phyloP scores from a whole-genome alignment of 768 basidiomycete species.

The Pluteus cervinus region DNA sequence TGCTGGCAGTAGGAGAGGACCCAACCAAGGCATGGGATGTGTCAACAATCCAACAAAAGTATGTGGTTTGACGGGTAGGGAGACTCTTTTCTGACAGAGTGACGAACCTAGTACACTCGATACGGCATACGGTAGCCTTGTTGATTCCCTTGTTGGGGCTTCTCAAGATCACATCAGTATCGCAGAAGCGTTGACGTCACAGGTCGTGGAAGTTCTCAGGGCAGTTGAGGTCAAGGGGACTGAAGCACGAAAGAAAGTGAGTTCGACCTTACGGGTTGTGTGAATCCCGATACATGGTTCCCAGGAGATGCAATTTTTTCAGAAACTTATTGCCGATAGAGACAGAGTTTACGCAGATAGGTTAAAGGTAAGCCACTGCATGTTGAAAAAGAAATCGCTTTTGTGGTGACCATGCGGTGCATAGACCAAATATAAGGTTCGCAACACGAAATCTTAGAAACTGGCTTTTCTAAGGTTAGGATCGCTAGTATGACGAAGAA shows the following conservation, averaged over 20 bases:
- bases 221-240: conserved; percentile 57
- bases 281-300: conserved; percentile 1
- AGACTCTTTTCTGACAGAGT: conserved; percentile 9
- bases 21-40: conserved; percentile 61
- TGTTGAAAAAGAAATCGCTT: conserved; percentile 1
- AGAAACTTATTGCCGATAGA: conserved; percentile 63
- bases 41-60: conserved; percentile 52
- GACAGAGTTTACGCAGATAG: conserved; percentile 66
- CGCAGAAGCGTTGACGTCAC: conserved; percentile 52
- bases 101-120: conserved; percentile 61
- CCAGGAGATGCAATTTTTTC: conserved; percentile 66
- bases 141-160: conserved; percentile 49
- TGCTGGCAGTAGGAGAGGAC: conserved; percentile 58
- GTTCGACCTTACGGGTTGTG: conserved; percentile 6
- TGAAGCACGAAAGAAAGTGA: conserved; percentile 63
- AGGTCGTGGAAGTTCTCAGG: conserved; percentile 61
- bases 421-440: conserved; percentile 63
- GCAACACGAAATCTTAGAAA: conserved; percentile 3
- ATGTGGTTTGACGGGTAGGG: not conserved
- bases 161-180: conserved; percentile 67
- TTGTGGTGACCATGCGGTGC: conserved; percentile 4
- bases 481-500: conserved; percentile 67
- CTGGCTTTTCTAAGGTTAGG: conserved; percentile 17
- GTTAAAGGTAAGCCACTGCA: conserved; percentile 44
- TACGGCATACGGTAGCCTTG: conserved; percentile 61